Base-by-base conservation (phyloP, 805 yeast genomes). In the Yamadazyma sp. region DNA sequence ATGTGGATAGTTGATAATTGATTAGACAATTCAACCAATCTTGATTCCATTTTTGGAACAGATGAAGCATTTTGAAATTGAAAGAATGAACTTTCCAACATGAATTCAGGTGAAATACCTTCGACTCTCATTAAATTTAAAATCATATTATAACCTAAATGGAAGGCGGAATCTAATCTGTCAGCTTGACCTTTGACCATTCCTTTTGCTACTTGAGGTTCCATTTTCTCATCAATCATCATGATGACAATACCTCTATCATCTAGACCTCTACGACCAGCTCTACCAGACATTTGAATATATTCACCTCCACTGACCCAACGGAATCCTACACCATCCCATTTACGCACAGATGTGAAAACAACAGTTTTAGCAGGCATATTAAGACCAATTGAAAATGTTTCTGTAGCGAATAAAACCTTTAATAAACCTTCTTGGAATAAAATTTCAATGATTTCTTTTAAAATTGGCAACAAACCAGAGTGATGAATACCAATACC, bases 221-320 rank as follows among this genome's bases (percentile, higher is more conserved):
- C 98, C 99, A 93, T 93, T 55, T 93, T 93, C 58, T 93, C 98
- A 58, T 93, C 98, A 58, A 93, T 88, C 99, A 93, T 93, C 93
- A 93, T 86, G 48, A 93, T 93, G 32, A 93, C 99, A 60, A 93
- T 88, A 66, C 99, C 99, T 60, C 98, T 83, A 59, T 93, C 98
- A 73, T 93, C 99, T 50, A 93, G 75, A 55, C 99, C 99, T 75
- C 98, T 86, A 73, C 98, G 89, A 50, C 98, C 98, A 14, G 98
- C 98, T 62, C 98, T 80, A 7, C 99, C 99, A 29, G 96, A 86
- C 99, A 93, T 93, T 67, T 93, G 99, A 55, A 93, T 93, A 63
- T 93, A 93, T 65, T 93, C 99, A 69, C 99, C 99, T 40, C 98
- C 98, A 38, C 96, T 86, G 21, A 93, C 97, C 98, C 98, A 93